A percentile compares a stretch with the other conserved stretches of the same genome.
Conservation (phyloP, 805 yeast genomes). For the Candida lessepsii region DNA sequence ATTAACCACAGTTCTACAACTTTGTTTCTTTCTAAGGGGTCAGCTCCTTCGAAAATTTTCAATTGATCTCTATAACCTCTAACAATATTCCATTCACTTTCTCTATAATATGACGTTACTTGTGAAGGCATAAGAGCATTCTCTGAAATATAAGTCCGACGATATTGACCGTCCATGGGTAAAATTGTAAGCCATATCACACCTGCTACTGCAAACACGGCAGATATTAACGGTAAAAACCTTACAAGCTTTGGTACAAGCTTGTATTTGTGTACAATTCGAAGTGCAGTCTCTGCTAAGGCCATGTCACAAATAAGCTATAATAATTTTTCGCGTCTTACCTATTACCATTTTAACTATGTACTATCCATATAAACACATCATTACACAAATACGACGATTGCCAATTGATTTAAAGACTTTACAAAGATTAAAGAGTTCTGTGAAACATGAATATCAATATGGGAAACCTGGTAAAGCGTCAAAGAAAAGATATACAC, state of each 20-base stretch:
- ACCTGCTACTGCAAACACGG: slow-evolving; percentile 34
- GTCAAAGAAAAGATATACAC: slow-evolving; percentile 16
- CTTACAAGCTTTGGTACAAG: slow-evolving; percentile 35
- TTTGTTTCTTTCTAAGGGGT: slow-evolving; percentile 40
- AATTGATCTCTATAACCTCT: slow-evolving; percentile 77
- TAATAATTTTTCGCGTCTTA: neutral
- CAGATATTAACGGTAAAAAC: slow-evolving; percentile 33
- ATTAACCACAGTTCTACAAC: slow-evolving; percentile 55
- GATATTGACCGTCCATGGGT: slow-evolving; percentile 79
- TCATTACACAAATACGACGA: slow-evolving; percentile 25
- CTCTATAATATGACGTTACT: slow-evolving; percentile 87
- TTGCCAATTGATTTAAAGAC: slow-evolving; percentile 29
- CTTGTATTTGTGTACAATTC: slow-evolving; percentile 40
- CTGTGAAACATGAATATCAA: slow-evolving; percentile 15
- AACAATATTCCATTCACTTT: slow-evolving; percentile 89
- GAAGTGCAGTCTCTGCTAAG: slow-evolving; percentile 40
- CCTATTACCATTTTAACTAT: too few relatives aligned
- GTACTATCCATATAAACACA: slow-evolving; percentile 21
- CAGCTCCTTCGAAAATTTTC: slow-evolving; percentile 32
- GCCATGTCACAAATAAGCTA: slow-evolving; percentile 30
- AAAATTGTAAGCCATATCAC: slow-evolving; percentile 51
- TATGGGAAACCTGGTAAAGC: too few relatives aligned
- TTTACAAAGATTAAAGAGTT: slow-evolving; percentile 5
- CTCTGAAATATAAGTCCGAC: slow-evolving; percentile 86
- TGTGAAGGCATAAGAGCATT: slow-evolving; percentile 98